Evolutionary conservation across 1,284 basidiomycete genomes (phyloP), one percentile per base, ranked within the genome.

Genomic region (Cryptococcus sp.): DNA sequence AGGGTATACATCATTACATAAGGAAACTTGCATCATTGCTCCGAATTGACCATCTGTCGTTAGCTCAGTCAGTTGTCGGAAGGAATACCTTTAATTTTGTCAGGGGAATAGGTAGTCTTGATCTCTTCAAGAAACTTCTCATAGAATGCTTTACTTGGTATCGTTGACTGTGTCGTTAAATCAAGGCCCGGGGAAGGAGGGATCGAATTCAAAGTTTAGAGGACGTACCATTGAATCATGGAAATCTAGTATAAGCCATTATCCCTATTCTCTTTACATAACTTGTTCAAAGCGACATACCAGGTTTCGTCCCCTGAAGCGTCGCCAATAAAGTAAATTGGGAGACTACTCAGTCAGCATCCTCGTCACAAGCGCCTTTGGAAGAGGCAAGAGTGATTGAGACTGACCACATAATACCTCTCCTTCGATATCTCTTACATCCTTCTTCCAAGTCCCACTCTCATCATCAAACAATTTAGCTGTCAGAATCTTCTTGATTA

Each of bases 241-340:
- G 70, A 93, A 94, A 72, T 93, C 91, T 43, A 23, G 41, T 36
- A 86, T 19, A 25, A 46, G 50, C 34, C 21, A 14, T 49, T 45
- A 21, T 14, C 7, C 10, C n/a, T 7, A 10, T 4, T 24, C 22
- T n/a, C n/a, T n/a, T n/a, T n/a, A n/a, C n/a, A n/a, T n/a, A n/a
- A n/a, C n/a, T n/a, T 32, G 4, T 37, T 32, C n/a, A 7, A 14
- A 11, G 14, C 13, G 44, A 56, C 58, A 45, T 32, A 63, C 67
- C 67, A 24, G 73, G 91, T 66, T 91, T 91, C 62, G 80, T 85
- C 19, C 89, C 90, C 73, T 91, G 92, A 53, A 89, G 91, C 59
- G 85, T 85, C n/a, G 89, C 91, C 64, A 91, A 77, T 16, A 94
- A 79, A 0, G 91, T 94, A 71, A 94, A 94, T 63, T 94, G 91